Percentiles rank a stretch among this genome's conserved stretches.
Conservation (phyloP, 495 filamentous ascomycete genomes). For the Cryomyces antarcticus region DNA sequence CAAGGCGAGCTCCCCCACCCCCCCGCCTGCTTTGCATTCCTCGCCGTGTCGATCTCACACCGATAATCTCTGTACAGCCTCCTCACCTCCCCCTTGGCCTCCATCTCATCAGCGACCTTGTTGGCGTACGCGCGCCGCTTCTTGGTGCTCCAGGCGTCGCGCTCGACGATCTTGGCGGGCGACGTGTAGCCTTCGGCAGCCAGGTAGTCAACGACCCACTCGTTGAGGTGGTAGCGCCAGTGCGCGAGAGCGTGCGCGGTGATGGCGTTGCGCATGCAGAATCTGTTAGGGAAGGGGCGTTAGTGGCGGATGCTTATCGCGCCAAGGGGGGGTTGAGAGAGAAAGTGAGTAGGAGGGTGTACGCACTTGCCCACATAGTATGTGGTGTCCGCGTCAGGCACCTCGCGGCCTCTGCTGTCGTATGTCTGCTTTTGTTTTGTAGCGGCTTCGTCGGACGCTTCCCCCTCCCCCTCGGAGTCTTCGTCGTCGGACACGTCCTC, state of each 20-base stretch:
- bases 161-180: slow-evolving; percentile 30
- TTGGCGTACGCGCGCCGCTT: slow-evolving; percentile 33
- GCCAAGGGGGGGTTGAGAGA: neutral
- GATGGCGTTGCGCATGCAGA: slow-evolving; percentile 46
- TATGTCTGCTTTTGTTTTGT: slow-evolving; percentile 6
- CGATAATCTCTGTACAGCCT: slow-evolving; percentile 39
- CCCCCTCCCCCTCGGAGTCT: slow-evolving; percentile 19
- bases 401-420: slow-evolving; percentile 11
- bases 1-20: neutral
- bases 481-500: slow-evolving; percentile 39
- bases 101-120: slow-evolving; percentile 36
- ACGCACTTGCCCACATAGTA: slow-evolving; percentile 17
- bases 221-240: slow-evolving; percentile 56
- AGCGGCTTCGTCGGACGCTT: slow-evolving; percentile 16
- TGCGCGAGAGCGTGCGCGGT: slow-evolving; percentile 51
- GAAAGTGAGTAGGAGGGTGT: neutral
- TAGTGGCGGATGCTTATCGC: neutral
- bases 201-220: slow-evolving; percentile 46
- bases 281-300: slow-evolving; percentile 11
- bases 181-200: slow-evolving; percentile 29
- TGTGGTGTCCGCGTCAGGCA: slow-evolving; percentile 11
- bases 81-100: slow-evolving; percentile 30
- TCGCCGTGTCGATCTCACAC: slow-evolving; percentile 31
- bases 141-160: slow-evolving; percentile 31
- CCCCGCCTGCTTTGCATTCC: slow-evolving; percentile 21